Percentiles rank a stretch among this genome's conserved stretches.
phyloP scores from a whole-genome alignment of 257 asterid species.

The Penstemon eatonii region DNA sequence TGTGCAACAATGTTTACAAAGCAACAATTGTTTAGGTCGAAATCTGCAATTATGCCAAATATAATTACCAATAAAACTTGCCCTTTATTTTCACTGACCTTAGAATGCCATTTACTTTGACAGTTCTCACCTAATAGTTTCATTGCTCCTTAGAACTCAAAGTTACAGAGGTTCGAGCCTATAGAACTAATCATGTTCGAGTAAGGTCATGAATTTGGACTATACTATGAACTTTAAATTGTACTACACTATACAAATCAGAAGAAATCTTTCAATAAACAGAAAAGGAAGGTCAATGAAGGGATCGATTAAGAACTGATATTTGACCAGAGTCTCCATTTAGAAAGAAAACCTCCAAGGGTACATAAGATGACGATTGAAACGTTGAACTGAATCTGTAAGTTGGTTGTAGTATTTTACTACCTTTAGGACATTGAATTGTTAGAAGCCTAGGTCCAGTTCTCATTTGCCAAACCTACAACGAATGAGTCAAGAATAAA shows the following conservation, averaged over 20 bases:
- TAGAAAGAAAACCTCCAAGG: slow-evolving; percentile 82
- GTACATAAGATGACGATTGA: slow-evolving; percentile 49
- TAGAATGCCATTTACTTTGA: too few species aligned
- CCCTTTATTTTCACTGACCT: too few species aligned
- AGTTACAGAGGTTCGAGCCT: too few species aligned
- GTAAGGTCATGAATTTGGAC: not conserved
- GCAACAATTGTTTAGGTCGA: too few species aligned
- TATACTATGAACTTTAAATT: not conserved
- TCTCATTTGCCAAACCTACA: slow-evolving; percentile 99
- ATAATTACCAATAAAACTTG: too few species aligned
- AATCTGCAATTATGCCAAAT: too few species aligned
- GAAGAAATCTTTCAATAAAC: slow-evolving; percentile 11
- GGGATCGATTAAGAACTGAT: slow-evolving; percentile 65
- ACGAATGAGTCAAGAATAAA: not conserved
- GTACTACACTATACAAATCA: slow-evolving; percentile 27
- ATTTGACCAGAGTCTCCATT: slow-evolving; percentile 96
- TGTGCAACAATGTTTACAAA: too few species aligned
- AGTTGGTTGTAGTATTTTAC: slow-evolving; percentile 85
- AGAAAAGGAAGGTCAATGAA: slow-evolving; percentile 38
- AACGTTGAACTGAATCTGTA: slow-evolving; percentile 68
- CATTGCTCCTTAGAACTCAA: too few species aligned
- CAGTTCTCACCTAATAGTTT: too few species aligned
- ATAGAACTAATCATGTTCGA: too few species aligned
- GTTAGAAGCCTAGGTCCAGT: slow-evolving; percentile 89
- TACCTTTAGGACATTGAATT: slow-evolving; percentile 85